Conservation (phyloP, 306 rosid genomes). For the Heteromeles arbutifolia region DNA sequence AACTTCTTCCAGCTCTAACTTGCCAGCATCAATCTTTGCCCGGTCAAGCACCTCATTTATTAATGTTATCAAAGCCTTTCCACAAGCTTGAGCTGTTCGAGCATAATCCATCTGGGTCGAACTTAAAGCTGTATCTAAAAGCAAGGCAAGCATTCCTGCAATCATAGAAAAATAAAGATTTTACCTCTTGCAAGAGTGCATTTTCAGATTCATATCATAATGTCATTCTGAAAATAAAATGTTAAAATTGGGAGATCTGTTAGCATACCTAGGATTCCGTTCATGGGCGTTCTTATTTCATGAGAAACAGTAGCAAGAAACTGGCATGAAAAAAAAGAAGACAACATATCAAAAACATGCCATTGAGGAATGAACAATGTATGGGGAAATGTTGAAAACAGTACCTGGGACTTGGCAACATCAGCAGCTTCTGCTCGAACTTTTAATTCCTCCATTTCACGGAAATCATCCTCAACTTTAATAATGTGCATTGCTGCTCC, state of each 20-base stretch:
- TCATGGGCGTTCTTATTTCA: slow-evolving; percentile 99
- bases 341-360: slow-evolving; percentile 10
- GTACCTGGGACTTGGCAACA: slow-evolving; percentile 94
- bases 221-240: slow-evolving; percentile 5
- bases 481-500: slow-evolving; percentile 90
- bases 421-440: slow-evolving; percentile 91
- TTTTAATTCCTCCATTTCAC: slow-evolving; percentile 63
- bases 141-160: slow-evolving; percentile 96
- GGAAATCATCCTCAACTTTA: slow-evolving; percentile 93
- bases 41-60: slow-evolving; percentile 97
- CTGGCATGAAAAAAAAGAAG: slow-evolving; percentile 29
- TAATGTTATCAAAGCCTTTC: slow-evolving; percentile 83
- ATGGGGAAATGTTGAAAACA: slow-evolving; percentile 13
- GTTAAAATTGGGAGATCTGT: not conserved
- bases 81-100: slow-evolving; percentile 95
- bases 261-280: slow-evolving; percentile 82
- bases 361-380: slow-evolving; percentile 12
- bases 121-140: slow-evolving; percentile 77
- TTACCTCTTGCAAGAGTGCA: slow-evolving; percentile 8
- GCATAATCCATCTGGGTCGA: slow-evolving; percentile 95
- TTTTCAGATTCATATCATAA: not conserved
- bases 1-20: slow-evolving; percentile 92
- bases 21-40: slow-evolving; percentile 96
- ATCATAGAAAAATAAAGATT: slow-evolving; percentile 8
- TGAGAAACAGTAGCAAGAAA: slow-evolving; percentile 97